Conservation (phyloP, 371 early-diverging fungal genomes). For the Rhizopus sp. region DNA sequence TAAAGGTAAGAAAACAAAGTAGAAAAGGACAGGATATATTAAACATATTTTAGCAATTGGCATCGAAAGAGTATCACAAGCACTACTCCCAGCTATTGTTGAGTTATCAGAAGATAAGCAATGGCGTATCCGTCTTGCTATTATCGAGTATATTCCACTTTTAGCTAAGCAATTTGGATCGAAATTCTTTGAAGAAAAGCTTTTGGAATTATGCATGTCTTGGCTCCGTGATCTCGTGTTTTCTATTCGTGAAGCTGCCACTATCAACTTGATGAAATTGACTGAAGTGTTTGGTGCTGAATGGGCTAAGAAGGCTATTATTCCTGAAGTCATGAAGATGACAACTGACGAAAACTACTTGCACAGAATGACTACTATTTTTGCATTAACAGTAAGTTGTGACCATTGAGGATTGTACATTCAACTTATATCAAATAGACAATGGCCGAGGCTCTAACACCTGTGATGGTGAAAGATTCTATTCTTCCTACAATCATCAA, state of each 20-base stretch:
- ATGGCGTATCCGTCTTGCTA: slow-evolving; percentile 98
- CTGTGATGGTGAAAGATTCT: slow-evolving; percentile 84
- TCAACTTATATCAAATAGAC: slow-evolving; percentile 50
- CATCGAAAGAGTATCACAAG: slow-evolving; percentile 95
- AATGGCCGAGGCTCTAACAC: slow-evolving; percentile 86
- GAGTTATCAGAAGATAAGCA: slow-evolving; percentile 98
- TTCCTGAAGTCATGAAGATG: slow-evolving; percentile 94
- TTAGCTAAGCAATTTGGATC: slow-evolving; percentile 94
- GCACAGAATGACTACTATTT: slow-evolving; percentile 96
- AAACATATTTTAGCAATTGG: slow-evolving; percentile 77
- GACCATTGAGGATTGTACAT: background rate
- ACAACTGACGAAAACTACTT: slow-evolving; percentile 88
- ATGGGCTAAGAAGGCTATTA: slow-evolving; percentile 94
- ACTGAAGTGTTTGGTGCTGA: slow-evolving; percentile 97
- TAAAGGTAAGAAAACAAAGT: slow-evolving; percentile 51
- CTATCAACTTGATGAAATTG: slow-evolving; percentile 86
- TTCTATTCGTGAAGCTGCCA: slow-evolving; percentile 97
- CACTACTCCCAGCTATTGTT: slow-evolving; percentile 95
- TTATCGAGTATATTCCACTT: slow-evolving; percentile 97
- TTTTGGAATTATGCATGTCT: slow-evolving; percentile 90
- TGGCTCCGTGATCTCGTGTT: slow-evolving; percentile 96
- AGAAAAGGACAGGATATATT: background rate
- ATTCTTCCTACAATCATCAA: slow-evolving; percentile 88
- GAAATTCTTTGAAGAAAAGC: slow-evolving; percentile 95
- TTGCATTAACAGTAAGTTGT: slow-evolving; percentile 84